A percentile compares a stretch with the other conserved stretches of the same genome.
These are phyloP conservation scores for Coemansia sp. DNA, from an alignment of 192 early-diverging fungal genomes.

Conservation along the genomic window DNA sequence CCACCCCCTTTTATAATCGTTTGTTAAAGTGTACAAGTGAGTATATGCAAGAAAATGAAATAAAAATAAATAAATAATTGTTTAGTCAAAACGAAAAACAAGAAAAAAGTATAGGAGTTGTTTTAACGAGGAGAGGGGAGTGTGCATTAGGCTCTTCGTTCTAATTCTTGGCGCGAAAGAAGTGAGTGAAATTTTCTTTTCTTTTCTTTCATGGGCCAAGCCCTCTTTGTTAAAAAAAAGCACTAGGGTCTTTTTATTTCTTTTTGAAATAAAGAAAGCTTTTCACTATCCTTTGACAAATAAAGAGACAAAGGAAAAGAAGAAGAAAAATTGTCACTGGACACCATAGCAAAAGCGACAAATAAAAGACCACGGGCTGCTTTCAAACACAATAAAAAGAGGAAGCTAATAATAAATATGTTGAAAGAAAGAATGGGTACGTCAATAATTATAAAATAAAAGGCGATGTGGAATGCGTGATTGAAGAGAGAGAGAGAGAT, in stretches of 20 bases:
- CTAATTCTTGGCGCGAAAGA: background rate
- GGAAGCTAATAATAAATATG: background rate
- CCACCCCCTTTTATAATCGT: background rate
- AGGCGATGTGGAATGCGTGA: background rate
- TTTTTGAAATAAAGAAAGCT: background rate
- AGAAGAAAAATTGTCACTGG: background rate
- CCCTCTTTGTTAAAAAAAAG: background rate
- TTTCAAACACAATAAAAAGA: background rate
- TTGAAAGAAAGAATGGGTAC: background rate
- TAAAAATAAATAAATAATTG: constrained; percentile 4
- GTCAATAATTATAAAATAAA: background rate
- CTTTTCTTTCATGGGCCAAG: background rate
- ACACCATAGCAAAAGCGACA: background rate
- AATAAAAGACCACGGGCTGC: background rate
- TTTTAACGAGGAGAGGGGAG: background rate
- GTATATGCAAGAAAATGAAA: constrained; percentile 1
- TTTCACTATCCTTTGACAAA: background rate
- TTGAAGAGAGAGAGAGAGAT: background rate
- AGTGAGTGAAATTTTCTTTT: background rate
- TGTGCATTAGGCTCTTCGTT: background rate
- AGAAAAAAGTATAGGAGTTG: background rate
- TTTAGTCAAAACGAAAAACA: background rate
- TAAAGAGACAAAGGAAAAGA: constrained; percentile 7
- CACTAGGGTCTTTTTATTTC: background rate
- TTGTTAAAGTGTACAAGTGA: constrained; percentile 11